Evolutionary conservation across 805 yeast species (phyloP).

Genomic region (Candida endomychidarum): DNA sequence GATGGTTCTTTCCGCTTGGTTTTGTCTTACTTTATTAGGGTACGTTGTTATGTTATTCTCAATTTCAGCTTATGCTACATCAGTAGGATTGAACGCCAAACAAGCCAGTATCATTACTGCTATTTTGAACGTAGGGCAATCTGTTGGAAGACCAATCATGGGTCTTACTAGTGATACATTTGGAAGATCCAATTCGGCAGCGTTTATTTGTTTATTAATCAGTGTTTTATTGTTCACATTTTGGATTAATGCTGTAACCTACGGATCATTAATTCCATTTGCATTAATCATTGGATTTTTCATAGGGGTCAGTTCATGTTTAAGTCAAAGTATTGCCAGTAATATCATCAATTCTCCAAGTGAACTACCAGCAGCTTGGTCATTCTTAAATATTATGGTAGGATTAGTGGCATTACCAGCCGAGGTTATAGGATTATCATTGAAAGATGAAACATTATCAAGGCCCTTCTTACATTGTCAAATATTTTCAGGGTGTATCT

Average conservation of each 20-base stretch:
- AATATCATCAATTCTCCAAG: conserved; percentile 21
- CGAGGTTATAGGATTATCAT: conserved; percentile 56
- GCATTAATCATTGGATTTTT: conserved; percentile 30
- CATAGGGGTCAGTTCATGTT: conserved; percentile 30
- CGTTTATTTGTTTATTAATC: conserved; percentile 20
- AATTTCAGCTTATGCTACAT: conserved; percentile 37
- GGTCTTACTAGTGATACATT: conserved; percentile 46
- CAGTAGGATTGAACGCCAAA: conserved; percentile 41
- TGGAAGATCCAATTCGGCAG: conserved; percentile 45
- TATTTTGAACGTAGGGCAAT: conserved; percentile 41
- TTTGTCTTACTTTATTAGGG: conserved; percentile 36
- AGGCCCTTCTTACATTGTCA: conserved; percentile 57
- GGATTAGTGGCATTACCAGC: conserved; percentile 40
- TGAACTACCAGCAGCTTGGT: conserved; percentile 40
- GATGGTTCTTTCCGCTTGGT: conserved; percentile 31
- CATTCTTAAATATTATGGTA: conserved; percentile 34
- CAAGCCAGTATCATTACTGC: conserved; percentile 37
- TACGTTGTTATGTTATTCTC: conserved; percentile 38
- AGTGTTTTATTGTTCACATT: conserved; percentile 31
- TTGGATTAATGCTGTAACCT: conserved; percentile 39
- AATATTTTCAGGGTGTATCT: conserved; percentile 52
- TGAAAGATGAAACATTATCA: conserved; percentile 16
- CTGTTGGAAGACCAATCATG: conserved; percentile 51
- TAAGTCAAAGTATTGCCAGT: conserved; percentile 25
- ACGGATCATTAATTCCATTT: conserved; percentile 31